A percentile compares a stretch with the other conserved stretches of the same genome.
Evolutionary conservation across 1,139 yeast genomes (phyloP).

Genomic region (Suhomyces ambrosiae): DNA sequence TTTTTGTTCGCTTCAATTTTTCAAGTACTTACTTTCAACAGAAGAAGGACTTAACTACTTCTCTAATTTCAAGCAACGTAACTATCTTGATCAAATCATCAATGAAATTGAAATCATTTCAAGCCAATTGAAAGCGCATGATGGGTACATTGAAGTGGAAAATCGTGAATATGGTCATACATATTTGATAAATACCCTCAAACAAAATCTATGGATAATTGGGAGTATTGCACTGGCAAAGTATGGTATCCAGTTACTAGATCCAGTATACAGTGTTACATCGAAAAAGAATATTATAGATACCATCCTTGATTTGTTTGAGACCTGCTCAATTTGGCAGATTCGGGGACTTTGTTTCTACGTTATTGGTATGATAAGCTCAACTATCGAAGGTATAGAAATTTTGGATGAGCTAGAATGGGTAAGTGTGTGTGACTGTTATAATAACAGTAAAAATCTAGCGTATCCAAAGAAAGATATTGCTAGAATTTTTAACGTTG

Average conservation of each 20-base stretch:
- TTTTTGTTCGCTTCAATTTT: conserved; percentile 51
- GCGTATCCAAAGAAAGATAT: conserved; percentile 48
- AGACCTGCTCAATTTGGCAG: conserved; percentile 58
- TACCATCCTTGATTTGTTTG: conserved; percentile 46
- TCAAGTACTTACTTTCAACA: conserved; percentile 77
- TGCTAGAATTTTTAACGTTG: conserved; percentile 26
- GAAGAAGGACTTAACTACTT: conserved; percentile 68
- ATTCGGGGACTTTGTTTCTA: conserved; percentile 77
- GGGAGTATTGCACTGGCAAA: conserved; percentile 78
- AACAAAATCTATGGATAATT: conserved; percentile 83
- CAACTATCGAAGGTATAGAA: conserved; percentile 79
- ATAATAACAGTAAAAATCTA: conserved; percentile 56
- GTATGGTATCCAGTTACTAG: conserved; percentile 68
- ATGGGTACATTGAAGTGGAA: conserved; percentile 14
- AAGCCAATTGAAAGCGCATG: conserved; percentile 17
- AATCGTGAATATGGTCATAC: conserved; percentile 12
- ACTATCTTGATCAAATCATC: conserved; percentile 31
- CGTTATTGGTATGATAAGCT: conserved; percentile 73
- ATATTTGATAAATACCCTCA: conserved; percentile 41
- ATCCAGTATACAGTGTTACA: conserved; percentile 56
- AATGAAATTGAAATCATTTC: conserved; percentile 24
- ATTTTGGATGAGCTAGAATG: conserved; percentile 83
- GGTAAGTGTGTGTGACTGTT: conserved; percentile 60
- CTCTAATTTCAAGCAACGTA: conserved; percentile 26
- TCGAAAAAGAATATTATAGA: conserved; percentile 48